phyloP scores from a whole-genome alignment of 257 asterid species.

The Nicotiana otophora region DNA sequence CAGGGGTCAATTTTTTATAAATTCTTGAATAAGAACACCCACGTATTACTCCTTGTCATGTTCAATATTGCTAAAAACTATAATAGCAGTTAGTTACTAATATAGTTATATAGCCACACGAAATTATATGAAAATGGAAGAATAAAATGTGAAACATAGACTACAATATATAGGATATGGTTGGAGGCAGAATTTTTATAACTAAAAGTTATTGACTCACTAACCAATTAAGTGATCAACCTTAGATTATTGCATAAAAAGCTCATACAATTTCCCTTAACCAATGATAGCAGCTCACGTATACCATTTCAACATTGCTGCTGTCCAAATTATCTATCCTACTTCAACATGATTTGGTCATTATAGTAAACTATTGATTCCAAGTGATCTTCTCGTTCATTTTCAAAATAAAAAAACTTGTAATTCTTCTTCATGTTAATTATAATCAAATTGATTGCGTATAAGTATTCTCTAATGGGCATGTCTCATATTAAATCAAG shows the following conservation, averaged over 20 bases:
- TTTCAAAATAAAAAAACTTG: neutral
- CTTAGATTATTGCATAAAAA: neutral
- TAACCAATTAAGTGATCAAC: neutral
- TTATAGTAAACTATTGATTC: constrained; percentile 12
- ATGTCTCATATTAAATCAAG: neutral
- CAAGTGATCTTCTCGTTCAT: constrained; percentile 4
- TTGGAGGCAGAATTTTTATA: neutral
- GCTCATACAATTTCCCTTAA: neutral
- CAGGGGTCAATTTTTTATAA: neutral
- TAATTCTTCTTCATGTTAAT: neutral
- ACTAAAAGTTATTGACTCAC: neutral
- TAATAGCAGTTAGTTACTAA: neutral
- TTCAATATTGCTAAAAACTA: neutral
- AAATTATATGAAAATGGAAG: neutral
- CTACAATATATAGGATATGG: constrained; percentile 12
- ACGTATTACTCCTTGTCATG: neutral
- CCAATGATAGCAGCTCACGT: constrained; percentile 38
- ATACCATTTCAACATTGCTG: constrained; percentile 14
- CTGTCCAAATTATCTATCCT: neutral
- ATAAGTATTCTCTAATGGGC: neutral
- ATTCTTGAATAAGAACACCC: neutral
- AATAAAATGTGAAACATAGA: no score
- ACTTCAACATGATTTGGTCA: constrained; percentile 1
- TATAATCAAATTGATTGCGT: neutral
- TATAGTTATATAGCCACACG: neutral